Base-by-base conservation (phyloP, 2,329 filamentous ascomycete species). In the Ophiostoma ulmi region DNA sequence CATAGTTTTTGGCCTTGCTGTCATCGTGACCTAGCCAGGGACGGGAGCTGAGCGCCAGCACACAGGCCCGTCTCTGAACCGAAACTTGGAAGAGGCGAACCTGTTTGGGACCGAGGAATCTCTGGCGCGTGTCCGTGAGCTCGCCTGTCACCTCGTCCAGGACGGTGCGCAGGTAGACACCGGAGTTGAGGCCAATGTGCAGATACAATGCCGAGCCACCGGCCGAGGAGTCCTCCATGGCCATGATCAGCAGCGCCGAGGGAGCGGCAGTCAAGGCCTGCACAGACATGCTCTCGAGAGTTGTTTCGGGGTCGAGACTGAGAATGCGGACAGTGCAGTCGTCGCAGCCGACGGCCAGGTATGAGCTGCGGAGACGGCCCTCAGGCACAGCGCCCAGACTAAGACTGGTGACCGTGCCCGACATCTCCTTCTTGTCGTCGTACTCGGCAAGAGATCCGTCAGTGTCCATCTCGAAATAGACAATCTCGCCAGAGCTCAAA, bases 11-110 rank as follows among this genome's bases (percentile, higher is more conserved):
- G 2, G 91, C 94, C 72, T 94, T 90, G 1, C 91, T 89, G 76
- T 98, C 93, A 0, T 93, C 91, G 78, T 98, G 98, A 63, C 94
- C 94, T 4, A 99, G 85, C 94, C 94, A 99, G n/a, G 95, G 91
- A 70, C 94, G 88, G 20, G 94, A 96, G 78, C 93, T 97, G 70
- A 98, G 85, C 2, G 92, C 94, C 69, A 99, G 85, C 17, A 98
- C 91, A 61, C 93, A 93, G 6, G 91, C 90, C 74, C 93, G 91
- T 22, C 90, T 90, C 76, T 95, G 90, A 10, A 97, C 92, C 5
- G 90, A 91, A n/a, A 98, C 93, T 74, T 91, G 90, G 79, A 97
- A 97, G 2, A 99, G 85, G 75, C 92, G 93, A 63, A 97, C 94
- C 38, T 92, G 88, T 75, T 95, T 95, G 0, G 94, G 91, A 0